Base-by-base conservation (phyloP, 106 monocot genomes). In the Hemerocallis citrina region DNA sequence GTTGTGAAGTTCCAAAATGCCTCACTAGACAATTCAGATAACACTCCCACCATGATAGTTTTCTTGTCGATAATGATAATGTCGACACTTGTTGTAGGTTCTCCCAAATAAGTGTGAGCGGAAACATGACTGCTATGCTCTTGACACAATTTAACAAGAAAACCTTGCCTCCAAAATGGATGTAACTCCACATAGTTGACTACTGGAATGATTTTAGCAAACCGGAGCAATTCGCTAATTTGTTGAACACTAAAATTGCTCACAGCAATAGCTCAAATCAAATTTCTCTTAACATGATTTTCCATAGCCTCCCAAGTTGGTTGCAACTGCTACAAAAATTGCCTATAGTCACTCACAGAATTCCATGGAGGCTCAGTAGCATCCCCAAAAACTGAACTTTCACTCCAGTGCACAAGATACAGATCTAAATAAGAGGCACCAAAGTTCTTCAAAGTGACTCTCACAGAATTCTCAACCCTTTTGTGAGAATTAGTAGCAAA, bases 151-250 rank as follows among this genome's bases (percentile, higher is more conserved):
- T n/a, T n/a, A n/a, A n/a, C n/a, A n/a, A n/a, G n/a, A n/a, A n/a
- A n/a, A n/a, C n/a, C n/a, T n/a, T n/a, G n/a, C n/a, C n/a, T n/a
- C n/a, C n/a, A n/a, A n/a, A n/a, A n/a, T n/a, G n/a, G n/a, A n/a
- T n/a, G n/a, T n/a, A n/a, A n/a, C n/a, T n/a, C n/a, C n/a, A 85
- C 89, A 85, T 89, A 88, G 66, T 85, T 93, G 37, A 93, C 88
- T n/a, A 88, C 92, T 20, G 92, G 92, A 65, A 88, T 74, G 68
- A 93, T 77, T 49, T 82, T 88, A 0, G 92, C 92, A 64, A 88
- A 93, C 51, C 68, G 81, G 20, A 93, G 85, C 64, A 93, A 32
- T 41, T 93, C 88, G 17, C 59, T 68, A 21, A 93, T 93, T 71
- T 84, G 88, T 16, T 74, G 88, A 50, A 82, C 70, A 67, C 59